Evolutionary conservation across 2,329 filamentous ascomycete species (phyloP), one percentile per base, ranked within the genome.

Genomic region (Boeremia exigua): DNA sequence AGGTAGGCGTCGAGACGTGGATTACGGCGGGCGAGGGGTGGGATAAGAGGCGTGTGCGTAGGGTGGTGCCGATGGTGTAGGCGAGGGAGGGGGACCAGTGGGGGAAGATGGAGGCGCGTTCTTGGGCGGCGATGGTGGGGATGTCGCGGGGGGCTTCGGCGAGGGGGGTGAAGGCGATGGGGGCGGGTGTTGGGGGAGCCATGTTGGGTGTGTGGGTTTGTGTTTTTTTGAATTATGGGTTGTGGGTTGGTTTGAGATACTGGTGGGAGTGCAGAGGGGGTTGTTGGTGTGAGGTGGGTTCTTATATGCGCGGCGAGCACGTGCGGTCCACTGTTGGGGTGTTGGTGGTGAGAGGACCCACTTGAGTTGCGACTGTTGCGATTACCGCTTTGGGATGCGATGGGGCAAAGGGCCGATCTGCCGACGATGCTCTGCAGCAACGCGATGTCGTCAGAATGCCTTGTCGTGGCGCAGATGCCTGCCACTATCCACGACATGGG

Each of bases 11-110:
- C n/a, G 81, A 77, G 72, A 90, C 89, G 67, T 84, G 82, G 66
- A 90, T 82, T 11, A 89, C 78, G n/a, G 81, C 78, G 0, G 87
- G 82, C 30, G 81, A 79, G 25, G 54, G 49, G 54, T 85, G 79
- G 4, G 81, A 75, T 10, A 83, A 74, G 6, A 90, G 82, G 14
- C 86, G 82, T 6, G 79, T 82, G 64, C 86, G 83, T 12, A 90
- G 81, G 6, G 86, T 80, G 59, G 80, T 80, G 56, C 88, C 88
- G 2, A 90, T 80, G 29, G 81, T 79, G 77, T 84, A 88, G 42
- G 87, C 87, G 60, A 87, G 84, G 10, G 79, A 72, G 25, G 81
- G 75, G 11, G 86, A 88, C 78, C 90, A 90, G 60, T 78, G 48
- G 6, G 79, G 76, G 47, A 80, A 73, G 6, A 60, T 45, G 34